These are phyloP conservation scores for Cladobotryum mycophilum DNA, from an alignment of 2,329 filamentous ascomycete genomes.

Conservation along the genomic window DNA sequence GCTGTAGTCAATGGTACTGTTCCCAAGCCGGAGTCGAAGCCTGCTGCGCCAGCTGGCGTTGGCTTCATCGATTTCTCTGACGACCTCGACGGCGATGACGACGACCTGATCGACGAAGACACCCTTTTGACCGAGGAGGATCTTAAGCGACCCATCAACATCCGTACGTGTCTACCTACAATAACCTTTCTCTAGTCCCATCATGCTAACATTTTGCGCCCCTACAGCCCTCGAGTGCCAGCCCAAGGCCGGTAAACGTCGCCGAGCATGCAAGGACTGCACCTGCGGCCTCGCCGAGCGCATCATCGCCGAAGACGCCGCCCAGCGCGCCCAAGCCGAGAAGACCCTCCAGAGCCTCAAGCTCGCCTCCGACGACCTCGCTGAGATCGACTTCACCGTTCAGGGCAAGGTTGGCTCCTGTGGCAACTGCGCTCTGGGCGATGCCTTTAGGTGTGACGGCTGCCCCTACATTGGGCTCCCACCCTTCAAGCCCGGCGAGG, in stretches of 20 bases:
- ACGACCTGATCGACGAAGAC: slow-evolving; percentile 89
- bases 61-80: slow-evolving; percentile 58
- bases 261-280: slow-evolving; percentile 96
- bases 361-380: slow-evolving; percentile 68
- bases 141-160: slow-evolving; percentile 66
- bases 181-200: slow-evolving; percentile 2
- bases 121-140: slow-evolving; percentile 81
- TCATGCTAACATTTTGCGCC: background rate
- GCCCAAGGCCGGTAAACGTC: slow-evolving; percentile 80
- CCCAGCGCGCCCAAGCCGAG: slow-evolving; percentile 60
- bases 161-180: slow-evolving; percentile 57
- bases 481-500: slow-evolving; percentile 94
- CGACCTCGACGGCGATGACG: slow-evolving; percentile 51
- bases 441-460: slow-evolving; percentile 72
- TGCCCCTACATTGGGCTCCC: slow-evolving; percentile 85
- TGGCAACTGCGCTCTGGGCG: slow-evolving; percentile 87
- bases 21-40: slow-evolving; percentile 33
- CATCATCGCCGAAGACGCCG: slow-evolving; percentile 76
- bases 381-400: slow-evolving; percentile 93
- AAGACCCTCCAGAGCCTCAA: slow-evolving; percentile 63
- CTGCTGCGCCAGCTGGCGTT: slow-evolving; percentile 48
- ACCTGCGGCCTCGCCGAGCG: slow-evolving; percentile 86
- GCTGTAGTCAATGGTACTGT: slow-evolving; percentile 39
- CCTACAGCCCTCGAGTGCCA: slow-evolving; percentile 70
- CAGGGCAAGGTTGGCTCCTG: slow-evolving; percentile 93